phyloP scores from a whole-genome alignment of 345 rosid species.

The Eutrema heterophyllum region DNA sequence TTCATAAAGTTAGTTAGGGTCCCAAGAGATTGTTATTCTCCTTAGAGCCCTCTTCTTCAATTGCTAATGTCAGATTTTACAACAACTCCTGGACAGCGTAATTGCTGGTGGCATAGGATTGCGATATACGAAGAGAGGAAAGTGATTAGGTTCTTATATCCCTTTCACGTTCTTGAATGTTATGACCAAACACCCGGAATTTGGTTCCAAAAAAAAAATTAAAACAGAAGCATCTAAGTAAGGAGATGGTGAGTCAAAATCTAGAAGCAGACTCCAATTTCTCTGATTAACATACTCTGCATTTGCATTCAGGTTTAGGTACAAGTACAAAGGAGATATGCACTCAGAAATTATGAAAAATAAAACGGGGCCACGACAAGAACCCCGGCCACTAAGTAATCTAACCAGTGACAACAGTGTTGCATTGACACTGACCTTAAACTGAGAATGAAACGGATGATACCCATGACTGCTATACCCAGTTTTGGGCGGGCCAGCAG shows the following conservation, averaged over 20 bases:
- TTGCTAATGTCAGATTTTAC: background rate
- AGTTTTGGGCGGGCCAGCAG: slow-evolving; percentile 47
- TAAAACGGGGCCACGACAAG: slow-evolving; percentile 13
- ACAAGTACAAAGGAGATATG: slow-evolving; percentile 34
- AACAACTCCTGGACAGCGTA: background rate
- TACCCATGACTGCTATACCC: slow-evolving; percentile 84
- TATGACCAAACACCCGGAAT: slow-evolving; percentile 7
- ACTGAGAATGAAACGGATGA: slow-evolving; percentile 98
- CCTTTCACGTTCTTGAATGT: slow-evolving; percentile 13
- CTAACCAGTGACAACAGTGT: slow-evolving; percentile 34
- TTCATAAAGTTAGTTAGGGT: slow-evolving; percentile 12
- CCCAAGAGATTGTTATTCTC: slow-evolving; percentile 13
- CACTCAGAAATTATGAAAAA: background rate
- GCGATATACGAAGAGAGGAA: background rate
- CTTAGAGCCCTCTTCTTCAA: slow-evolving; percentile 5
- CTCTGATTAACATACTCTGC: slow-evolving; percentile 19
- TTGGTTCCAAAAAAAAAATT: background rate
- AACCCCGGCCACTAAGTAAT: slow-evolving; percentile 23
- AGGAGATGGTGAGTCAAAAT: background rate
- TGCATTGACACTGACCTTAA: slow-evolving; percentile 86
- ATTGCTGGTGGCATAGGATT: background rate
- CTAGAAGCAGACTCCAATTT: slow-evolving; percentile 15
- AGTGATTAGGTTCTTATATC: background rate
- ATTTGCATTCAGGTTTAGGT: slow-evolving; percentile 28
- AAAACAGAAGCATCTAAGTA: background rate